Percentiles rank a stretch among this genome's conserved stretches.
These are phyloP conservation scores for Chamaecrista fasciculata DNA, from an alignment of 306 rosid species.

Conservation along the genomic window DNA sequence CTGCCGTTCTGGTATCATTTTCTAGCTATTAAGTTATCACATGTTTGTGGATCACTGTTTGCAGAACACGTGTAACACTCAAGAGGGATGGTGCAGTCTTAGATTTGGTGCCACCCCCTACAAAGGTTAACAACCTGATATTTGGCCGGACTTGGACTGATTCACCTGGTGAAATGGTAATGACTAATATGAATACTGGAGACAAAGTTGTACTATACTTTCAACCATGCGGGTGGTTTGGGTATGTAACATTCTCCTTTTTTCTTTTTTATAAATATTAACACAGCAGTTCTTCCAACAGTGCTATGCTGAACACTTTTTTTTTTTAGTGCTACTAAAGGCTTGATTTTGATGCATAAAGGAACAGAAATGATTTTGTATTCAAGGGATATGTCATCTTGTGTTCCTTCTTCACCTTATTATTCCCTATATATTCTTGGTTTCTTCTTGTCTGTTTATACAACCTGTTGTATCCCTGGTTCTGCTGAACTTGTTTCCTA, in stretches of 20 bases:
- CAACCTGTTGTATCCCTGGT: slow-evolving; percentile 18
- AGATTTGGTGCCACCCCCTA: slow-evolving; percentile 91
- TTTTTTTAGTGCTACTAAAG: background rate
- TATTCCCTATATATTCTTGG: slow-evolving; percentile 27
- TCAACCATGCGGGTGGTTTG: slow-evolving; percentile 99
- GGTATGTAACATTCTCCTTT: slow-evolving; percentile 39
- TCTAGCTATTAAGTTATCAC: slow-evolving; percentile 11
- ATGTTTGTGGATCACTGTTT: slow-evolving; percentile 29
- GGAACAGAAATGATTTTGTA: slow-evolving; percentile 23
- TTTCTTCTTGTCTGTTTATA: slow-evolving; percentile 5
- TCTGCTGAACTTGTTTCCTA: slow-evolving; percentile 3
- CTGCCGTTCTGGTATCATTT: slow-evolving; percentile 19
- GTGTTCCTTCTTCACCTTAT: slow-evolving; percentile 14
- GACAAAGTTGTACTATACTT: slow-evolving; percentile 84
- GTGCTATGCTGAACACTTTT: background rate
- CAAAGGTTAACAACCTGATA: slow-evolving; percentile 89
- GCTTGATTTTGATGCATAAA: slow-evolving; percentile 17
- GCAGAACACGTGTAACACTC: slow-evolving; percentile 81
- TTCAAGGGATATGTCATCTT: background rate
- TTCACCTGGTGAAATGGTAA: slow-evolving; percentile 90
- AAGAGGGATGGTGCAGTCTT: slow-evolving; percentile 75
- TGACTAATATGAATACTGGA: slow-evolving; percentile 80
- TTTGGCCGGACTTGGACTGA: slow-evolving; percentile 96
- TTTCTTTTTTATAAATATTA: background rate
- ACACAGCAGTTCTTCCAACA: background rate